Percentiles rank a stretch among this genome's conserved stretches.
phyloP scores from a whole-genome alignment of 495 filamentous ascomycete genomes.

The Massariosphaeria phaeospora region DNA sequence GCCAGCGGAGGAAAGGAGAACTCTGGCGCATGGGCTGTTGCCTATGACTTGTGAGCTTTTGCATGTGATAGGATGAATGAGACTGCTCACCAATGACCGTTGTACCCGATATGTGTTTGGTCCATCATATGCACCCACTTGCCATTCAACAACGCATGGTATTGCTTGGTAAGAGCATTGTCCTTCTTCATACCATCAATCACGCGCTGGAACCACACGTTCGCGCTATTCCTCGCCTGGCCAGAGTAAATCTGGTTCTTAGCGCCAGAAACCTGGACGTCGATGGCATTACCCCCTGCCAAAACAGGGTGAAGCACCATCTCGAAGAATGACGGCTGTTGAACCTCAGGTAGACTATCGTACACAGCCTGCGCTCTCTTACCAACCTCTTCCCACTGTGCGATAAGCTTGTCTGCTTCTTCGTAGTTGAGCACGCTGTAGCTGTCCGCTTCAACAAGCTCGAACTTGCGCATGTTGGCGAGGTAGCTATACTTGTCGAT shows the following conservation, averaged over 20 bases:
- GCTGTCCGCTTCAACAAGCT: conserved; percentile 58
- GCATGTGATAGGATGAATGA: neutral
- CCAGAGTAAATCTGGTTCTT: conserved; percentile 59
- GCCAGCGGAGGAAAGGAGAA: conserved; percentile 55
- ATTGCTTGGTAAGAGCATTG: conserved; percentile 54
- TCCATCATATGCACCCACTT: conserved; percentile 75
- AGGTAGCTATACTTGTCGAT: conserved; percentile 60
- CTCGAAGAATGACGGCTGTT: conserved; percentile 61
- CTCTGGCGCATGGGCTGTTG: conserved; percentile 69
- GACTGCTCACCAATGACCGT: conserved; percentile 40
- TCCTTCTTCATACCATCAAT: conserved; percentile 59
- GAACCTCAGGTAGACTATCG: conserved; percentile 45
- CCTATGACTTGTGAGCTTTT: conserved; percentile 39
- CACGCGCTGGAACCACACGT: conserved; percentile 54
- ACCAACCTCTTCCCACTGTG: conserved; percentile 58
- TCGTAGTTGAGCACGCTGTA: conserved; percentile 67
- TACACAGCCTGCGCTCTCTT: conserved; percentile 53
- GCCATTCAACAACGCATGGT: conserved; percentile 58
- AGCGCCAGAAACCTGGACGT: conserved; percentile 57
- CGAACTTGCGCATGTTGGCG: conserved; percentile 61
- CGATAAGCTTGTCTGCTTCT: conserved; percentile 60
- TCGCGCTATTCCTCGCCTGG: conserved; percentile 63
- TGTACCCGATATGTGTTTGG: conserved; percentile 51
- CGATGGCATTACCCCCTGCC: conserved; percentile 56
- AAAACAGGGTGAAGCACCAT: conserved; percentile 64